Evolutionary conservation across 345 rosid species (phyloP).

Genomic region (Cochlearia excelsa): DNA sequence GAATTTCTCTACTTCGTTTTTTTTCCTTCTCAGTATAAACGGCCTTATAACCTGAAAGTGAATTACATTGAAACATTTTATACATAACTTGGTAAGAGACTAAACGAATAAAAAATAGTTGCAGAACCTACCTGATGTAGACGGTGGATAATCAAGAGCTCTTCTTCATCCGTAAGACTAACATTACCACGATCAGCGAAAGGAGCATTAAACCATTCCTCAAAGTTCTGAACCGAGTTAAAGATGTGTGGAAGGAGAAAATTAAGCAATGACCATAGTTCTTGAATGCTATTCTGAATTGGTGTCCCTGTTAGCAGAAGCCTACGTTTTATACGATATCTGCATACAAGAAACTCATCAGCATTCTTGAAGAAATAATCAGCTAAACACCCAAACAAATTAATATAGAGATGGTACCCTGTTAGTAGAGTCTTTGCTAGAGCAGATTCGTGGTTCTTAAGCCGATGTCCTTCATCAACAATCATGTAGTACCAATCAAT

Average conservation of each 20-base stretch:
- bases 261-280: slow-evolving; percentile 95
- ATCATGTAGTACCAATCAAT: slow-evolving; percentile 90
- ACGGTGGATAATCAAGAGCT: slow-evolving; percentile 88
- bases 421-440: slow-evolving; percentile 77
- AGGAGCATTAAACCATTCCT: slow-evolving; percentile 99
- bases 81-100: slow-evolving; percentile 9
- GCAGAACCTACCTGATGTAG: slow-evolving; percentile 77
- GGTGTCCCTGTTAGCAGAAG: slow-evolving; percentile 97
- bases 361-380: neutral
- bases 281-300: slow-evolving; percentile 96
- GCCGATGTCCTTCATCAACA: slow-evolving; percentile 98
- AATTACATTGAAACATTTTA: slow-evolving; percentile 12
- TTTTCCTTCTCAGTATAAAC: slow-evolving; percentile 94
- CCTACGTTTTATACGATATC: slow-evolving; percentile 86
- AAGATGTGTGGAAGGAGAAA: slow-evolving; percentile 94
- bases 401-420: slow-evolving; percentile 53
- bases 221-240: slow-evolving; percentile 87
- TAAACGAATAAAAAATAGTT: slow-evolving; percentile 16
- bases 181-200: slow-evolving; percentile 88
- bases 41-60: slow-evolving; percentile 89
- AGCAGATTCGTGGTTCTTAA: slow-evolving; percentile 94
- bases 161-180: slow-evolving; percentile 89
- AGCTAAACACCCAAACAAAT: slow-evolving; percentile 11
- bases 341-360: slow-evolving; percentile 40
- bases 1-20: slow-evolving; percentile 96